Percentiles rank a stretch among this genome's conserved stretches.
Evolutionary conservation across 2,329 filamentous ascomycete species (phyloP).

Genomic region (Alternaria postmessia): DNA sequence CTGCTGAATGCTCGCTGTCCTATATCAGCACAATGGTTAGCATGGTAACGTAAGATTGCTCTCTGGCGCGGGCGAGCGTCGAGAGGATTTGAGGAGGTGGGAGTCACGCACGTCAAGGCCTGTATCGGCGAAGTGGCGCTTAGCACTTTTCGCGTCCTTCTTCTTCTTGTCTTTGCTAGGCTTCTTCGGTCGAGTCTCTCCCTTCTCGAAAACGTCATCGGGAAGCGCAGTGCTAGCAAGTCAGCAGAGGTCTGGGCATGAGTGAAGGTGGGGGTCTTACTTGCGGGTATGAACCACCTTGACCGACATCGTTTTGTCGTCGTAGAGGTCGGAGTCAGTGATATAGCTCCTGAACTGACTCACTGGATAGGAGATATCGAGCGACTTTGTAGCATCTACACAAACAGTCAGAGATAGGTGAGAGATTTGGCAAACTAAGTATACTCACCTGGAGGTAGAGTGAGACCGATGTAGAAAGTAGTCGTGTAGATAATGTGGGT

Average conservation of each 20-base stretch:
- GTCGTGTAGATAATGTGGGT: slow-evolving; percentile 77
- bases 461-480: slow-evolving; percentile 92
- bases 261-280: slow-evolving; percentile 62
- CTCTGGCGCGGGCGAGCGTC: slow-evolving; percentile 25
- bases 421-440: background rate
- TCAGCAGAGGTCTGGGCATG: slow-evolving; percentile 19
- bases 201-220: slow-evolving; percentile 84
- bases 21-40: slow-evolving; percentile 50
- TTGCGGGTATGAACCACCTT: slow-evolving; percentile 85
- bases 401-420: slow-evolving; percentile 13
- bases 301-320: slow-evolving; percentile 78
- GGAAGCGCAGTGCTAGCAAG: slow-evolving; percentile 79
- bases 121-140: slow-evolving; percentile 55
- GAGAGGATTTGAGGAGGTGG: slow-evolving; percentile 29
- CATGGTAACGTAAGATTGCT: slow-evolving; percentile 31
- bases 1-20: slow-evolving; percentile 44
- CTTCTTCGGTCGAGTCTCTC: slow-evolving; percentile 66
- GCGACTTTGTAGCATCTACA: slow-evolving; percentile 68
- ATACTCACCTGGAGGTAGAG: slow-evolving; percentile 74
- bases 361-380: slow-evolving; percentile 83
- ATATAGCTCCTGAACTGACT: slow-evolving; percentile 87
- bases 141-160: slow-evolving; percentile 43
- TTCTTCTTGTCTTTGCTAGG: slow-evolving; percentile 53
- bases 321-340: slow-evolving; percentile 76
- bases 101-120: slow-evolving; percentile 57